Base-by-base conservation (phyloP, 345 rosid species). In the Anastatica hierochuntica region DNA sequence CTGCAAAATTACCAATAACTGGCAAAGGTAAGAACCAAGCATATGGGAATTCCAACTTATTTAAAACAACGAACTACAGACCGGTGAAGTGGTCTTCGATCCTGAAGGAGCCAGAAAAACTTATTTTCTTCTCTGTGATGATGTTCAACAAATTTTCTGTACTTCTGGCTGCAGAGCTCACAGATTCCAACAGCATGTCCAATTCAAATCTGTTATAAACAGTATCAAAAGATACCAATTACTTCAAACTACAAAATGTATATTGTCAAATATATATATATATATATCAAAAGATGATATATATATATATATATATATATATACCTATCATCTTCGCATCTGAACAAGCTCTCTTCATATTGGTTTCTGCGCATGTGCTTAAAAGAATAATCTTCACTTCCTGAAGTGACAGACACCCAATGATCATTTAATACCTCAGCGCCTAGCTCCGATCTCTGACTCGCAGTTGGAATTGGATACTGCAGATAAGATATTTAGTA, bases 351-450 rank as follows among this genome's bases (percentile, higher is more conserved):
- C 64, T 92, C 98, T 69, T 90, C 98, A 49, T 87, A 90, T 61
- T 83, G 96, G 62, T 90, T 90, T 75, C 84, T 79, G 13, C 96
- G 92, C 98, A 90, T 90, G 68, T 87, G 98, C 74, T 84, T 90
- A 59, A 90, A 90, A 23, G 98, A 90, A 63, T 87, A 87, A 75
- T 90, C 98, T 70, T 90, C 98, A 44, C 98, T 90, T 63, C 98
- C 98, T 29, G 98, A 92, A 43, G 98, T 92, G 58, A 83, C 98
- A 54, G 96, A 88, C 12, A 92, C 98, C 98, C 98, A 92, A 56
- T 79, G 80, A 69, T 92, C 96, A 79, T 92, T 92, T 72, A 92
- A 58, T 13, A 92, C 96, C 68, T 79, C 94, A 46, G 88, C 82
- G 49, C 85, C 98, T 41, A 64, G 26, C 18, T 64, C 57, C 41